These are phyloP conservation scores for Acanthamoeba lenticulata DNA, from an alignment of 208 protist species.

Conservation along the genomic window DNA sequence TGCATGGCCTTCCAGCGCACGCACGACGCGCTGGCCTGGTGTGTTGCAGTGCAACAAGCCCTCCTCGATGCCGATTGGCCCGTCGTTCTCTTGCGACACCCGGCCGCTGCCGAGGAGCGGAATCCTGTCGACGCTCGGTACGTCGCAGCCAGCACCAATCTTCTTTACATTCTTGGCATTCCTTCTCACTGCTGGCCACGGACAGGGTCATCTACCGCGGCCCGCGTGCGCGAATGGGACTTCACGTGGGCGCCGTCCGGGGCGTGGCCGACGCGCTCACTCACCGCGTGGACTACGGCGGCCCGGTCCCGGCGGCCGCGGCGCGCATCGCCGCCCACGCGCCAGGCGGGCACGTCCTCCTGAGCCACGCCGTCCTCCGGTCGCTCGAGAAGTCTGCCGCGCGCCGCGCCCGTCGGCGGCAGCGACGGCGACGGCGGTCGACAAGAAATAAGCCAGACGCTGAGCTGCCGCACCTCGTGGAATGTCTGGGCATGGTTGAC, in stretches of 20 bases:
- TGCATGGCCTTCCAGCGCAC: slow-evolving; percentile 40
- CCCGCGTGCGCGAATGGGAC: neutral
- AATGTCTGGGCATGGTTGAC: neutral
- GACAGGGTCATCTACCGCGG: neutral
- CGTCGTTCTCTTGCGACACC: neutral
- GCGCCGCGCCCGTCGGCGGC: neutral
- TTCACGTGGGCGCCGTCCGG: neutral
- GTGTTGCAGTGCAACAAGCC: neutral
- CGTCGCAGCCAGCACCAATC: neutral
- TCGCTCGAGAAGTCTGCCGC: neutral
- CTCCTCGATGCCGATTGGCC: slow-evolving; percentile 3
- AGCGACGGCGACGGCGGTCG: too few species aligned
- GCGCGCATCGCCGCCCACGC: neutral
- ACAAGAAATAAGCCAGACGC: too few species aligned
- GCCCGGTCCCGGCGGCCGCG: neutral
- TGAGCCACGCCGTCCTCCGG: neutral
- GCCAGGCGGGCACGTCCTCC: neutral
- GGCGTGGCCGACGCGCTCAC: neutral
- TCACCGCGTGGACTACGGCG: neutral
- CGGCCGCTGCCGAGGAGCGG: slow-evolving; percentile 8
- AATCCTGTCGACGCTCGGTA: neutral
- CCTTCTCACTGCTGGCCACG: neutral
- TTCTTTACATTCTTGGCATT: neutral
- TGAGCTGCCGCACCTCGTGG: too few species aligned
- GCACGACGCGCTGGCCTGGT: neutral